Percentiles rank a stretch among this genome's conserved stretches.
These are phyloP conservation scores for Arthroderma sp. DNA, from an alignment of 2,329 filamentous ascomycete species.

Conservation along the genomic window DNA sequence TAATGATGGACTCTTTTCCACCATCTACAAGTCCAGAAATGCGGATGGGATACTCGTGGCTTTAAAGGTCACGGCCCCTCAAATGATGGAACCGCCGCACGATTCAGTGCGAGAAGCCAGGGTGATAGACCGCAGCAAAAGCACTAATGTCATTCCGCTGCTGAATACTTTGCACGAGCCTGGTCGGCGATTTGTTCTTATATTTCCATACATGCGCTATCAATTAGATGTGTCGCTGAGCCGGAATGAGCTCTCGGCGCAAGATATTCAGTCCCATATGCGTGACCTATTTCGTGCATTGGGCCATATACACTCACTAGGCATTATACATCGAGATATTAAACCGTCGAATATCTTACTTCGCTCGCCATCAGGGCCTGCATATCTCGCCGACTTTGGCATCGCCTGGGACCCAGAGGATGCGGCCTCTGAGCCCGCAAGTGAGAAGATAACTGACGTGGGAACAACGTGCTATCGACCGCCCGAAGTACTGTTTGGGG, in stretches of 20 bases:
- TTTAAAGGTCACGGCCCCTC: constrained; percentile 74
- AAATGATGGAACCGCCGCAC: constrained; percentile 64
- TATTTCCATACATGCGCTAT: constrained; percentile 71
- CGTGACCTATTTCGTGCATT: constrained; percentile 60
- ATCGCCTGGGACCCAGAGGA: constrained; percentile 66
- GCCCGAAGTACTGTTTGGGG: constrained; percentile 80
- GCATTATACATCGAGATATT: constrained; percentile 83
- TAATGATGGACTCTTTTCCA: constrained; percentile 63
- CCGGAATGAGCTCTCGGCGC: constrained; percentile 27
- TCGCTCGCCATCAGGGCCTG: constrained; percentile 53
- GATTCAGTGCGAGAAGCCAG: constrained; percentile 67
- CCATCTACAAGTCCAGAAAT: constrained; percentile 60
- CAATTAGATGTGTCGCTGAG: constrained; percentile 55
- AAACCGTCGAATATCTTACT: constrained; percentile 86
- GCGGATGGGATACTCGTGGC: constrained; percentile 45
- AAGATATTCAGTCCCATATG: constrained; percentile 42
- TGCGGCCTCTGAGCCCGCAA: constrained; percentile 47
- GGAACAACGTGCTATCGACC: constrained; percentile 85
- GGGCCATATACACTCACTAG: constrained; percentile 55
- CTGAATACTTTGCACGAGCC: constrained; percentile 60
- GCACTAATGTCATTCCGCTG: constrained; percentile 47
- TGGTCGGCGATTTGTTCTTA: constrained; percentile 61
- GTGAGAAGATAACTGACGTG: constrained; percentile 76
- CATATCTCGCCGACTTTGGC: constrained; percentile 80
- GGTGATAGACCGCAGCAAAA: constrained; percentile 44